Base-by-base conservation (phyloP, 2,329 filamentous ascomycete species). In the Coniochaeta sp. region DNA sequence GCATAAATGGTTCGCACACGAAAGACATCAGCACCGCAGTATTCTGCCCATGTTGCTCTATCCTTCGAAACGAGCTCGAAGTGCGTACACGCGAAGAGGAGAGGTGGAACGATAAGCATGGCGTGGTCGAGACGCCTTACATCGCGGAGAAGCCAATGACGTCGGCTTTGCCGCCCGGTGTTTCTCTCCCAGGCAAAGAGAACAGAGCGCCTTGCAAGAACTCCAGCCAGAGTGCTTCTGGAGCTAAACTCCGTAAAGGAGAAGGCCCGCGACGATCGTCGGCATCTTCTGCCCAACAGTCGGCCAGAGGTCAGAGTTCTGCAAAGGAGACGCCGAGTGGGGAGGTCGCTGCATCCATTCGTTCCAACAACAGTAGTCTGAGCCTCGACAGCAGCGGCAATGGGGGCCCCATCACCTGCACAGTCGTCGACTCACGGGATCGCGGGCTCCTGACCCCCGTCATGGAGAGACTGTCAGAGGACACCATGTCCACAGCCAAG, bases 31-130 rank as follows among this genome's bases (percentile, higher is more conserved):
- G 36, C 57, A 63, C 60, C 34, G 65, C 63, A 1, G 64, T 66
- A 16, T 64, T 62, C 38, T 67, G 65, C 52, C 65, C 63, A 52
- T 61, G 62, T 16, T 67, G 65, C 58, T 65, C 65, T 11, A 40
- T 66, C 7, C 62, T 63, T 40, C 62, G 63, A 3, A 66, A 66
- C 56, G 63, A 65, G 8, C 57, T 63, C 33, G 65, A 67, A 44
- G 36, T 67, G 38, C 63, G 63, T 36, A 59, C 40, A n/a, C 64
- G 64, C 6, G 61, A 66, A 36, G 19, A 14, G 16, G 62, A 61
- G 19, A 62, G 61, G 19, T 34, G 26, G 19, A 40, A 56, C 17
- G 16, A 34, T n/a, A 31, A 55, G 26, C 52, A 33, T 11, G 52
- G 26, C 17, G 26, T 55, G 16, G 26, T 34, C 17, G 52, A 28